These are phyloP conservation scores for Lactifluus volemus DNA, from an alignment of 768 basidiomycete species.

Conservation along the genomic window DNA sequence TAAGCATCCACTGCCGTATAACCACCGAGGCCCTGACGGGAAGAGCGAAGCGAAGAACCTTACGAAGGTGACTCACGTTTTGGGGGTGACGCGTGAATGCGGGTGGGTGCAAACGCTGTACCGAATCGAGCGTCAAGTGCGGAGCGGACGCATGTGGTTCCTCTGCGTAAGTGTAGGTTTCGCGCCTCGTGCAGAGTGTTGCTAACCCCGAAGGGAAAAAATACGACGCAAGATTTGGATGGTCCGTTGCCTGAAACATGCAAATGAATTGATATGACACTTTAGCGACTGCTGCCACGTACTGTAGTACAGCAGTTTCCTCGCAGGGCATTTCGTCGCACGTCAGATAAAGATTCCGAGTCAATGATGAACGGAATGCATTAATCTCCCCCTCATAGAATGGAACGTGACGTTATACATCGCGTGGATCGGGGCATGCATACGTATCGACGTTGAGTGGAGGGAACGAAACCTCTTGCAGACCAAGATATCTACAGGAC, in stretches of 20 bases:
- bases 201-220: background rate
- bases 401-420: background rate
- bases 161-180: background rate
- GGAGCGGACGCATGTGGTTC: background rate
- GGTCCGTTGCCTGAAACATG: background rate
- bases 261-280: background rate
- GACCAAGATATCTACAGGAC: too few species aligned
- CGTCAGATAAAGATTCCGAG: background rate
- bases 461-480: background rate
- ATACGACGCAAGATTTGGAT: background rate
- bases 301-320: background rate
- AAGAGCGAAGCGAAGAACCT: background rate
- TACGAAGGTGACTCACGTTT: background rate
- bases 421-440: too few species aligned
- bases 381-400: background rate
- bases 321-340: background rate
- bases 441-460: background rate
- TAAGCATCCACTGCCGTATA: background rate
- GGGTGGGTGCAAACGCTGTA: background rate
- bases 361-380: background rate
- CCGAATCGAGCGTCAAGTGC: background rate
- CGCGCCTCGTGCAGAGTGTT: background rate
- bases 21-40: background rate
- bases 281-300: background rate
- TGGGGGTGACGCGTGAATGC: background rate